Percentiles rank a stretch among this genome's conserved stretches.
These are phyloP conservation scores for Endothia cerciana DNA, from an alignment of 2,329 filamentous ascomycete genomes.

Conservation along the genomic window DNA sequence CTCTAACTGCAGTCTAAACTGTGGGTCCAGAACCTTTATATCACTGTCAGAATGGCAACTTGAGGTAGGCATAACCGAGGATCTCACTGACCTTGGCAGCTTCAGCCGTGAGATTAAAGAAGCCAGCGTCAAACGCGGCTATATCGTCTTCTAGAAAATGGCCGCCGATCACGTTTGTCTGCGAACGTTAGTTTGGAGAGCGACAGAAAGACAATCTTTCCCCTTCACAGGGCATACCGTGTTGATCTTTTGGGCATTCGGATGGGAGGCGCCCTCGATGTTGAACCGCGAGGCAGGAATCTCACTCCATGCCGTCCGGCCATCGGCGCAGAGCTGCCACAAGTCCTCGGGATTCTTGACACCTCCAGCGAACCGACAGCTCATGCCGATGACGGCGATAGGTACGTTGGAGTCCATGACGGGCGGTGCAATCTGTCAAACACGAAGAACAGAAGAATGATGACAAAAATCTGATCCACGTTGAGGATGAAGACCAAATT, in stretches of 20 bases:
- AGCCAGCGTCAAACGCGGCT: slow-evolving; percentile 14
- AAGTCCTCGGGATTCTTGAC: slow-evolving; percentile 39
- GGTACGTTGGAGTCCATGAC: slow-evolving; percentile 3
- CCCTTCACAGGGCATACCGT: background rate
- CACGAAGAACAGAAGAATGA: background rate
- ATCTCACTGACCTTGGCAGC: background rate
- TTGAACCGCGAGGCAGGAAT: slow-evolving; percentile 10
- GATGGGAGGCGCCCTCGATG: background rate
- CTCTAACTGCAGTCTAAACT: slow-evolving; percentile 16
- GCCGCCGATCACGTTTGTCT: slow-evolving; percentile 13
- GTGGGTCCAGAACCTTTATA: slow-evolving; percentile 12
- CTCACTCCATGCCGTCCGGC: slow-evolving; percentile 12
- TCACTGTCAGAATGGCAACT: background rate
- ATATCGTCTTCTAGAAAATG: slow-evolving; percentile 17
- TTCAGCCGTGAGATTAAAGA: slow-evolving; percentile 10
- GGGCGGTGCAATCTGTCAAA: background rate
- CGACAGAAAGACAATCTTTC: background rate
- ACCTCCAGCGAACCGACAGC: slow-evolving; percentile 44
- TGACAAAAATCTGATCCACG: background rate
- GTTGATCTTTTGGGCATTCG: background rate
- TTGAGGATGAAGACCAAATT: slow-evolving; percentile 1
- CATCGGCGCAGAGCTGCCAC: slow-evolving; percentile 34
- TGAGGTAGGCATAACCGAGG: background rate
- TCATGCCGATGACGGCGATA: slow-evolving; percentile 27
- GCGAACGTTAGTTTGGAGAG: background rate